Evolutionary conservation across 257 asterid species (phyloP), one percentile per base, ranked within the genome.

Genomic region (Prunella vulgaris): DNA sequence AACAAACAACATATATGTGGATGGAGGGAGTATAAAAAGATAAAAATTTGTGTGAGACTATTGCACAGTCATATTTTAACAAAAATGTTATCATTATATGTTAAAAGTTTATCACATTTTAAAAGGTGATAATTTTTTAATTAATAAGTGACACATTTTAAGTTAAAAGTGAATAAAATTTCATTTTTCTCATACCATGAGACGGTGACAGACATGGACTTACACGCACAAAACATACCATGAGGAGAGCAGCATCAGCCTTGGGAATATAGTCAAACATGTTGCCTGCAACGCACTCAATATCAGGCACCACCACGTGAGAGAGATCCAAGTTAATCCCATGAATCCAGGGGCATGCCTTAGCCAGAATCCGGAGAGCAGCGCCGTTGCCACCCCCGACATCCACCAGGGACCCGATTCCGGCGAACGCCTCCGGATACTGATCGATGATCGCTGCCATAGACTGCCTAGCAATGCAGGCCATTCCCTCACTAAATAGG

Each of bases 351-450:
- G 92, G 91, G 13, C 68, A 85, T 7, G 81, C 83, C 69, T 73
- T 73, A 1, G 84, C 71, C 66, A 90, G 20, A 0, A 69, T 59
- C 5, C 75, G 27, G 0, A 90, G 75, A 4, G 89, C 40, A 0
- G 90, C 83, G 14, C 96, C 97, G 22, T 88, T 75, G 0, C 97
- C 90, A 6, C 97, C 96, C 7, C 97, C 96, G 5, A 90, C 96
- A 38, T 90, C 97, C 64, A 88, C 95, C 75, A 88, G 2, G 0
- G 79, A 27, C 1, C 64, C 22, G 0, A 85, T 35, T 77, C 89
- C 92, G 4, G 76, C 20, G 2, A 88, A 86, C 21, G 66, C 85
- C 69, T 78, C 81, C 0, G 81, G 76, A 28, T 76, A 77, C 0
- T 22, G 70, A 0, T 79, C 25, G 0, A 88, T 13, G 1, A 88